Conservation (phyloP, 495 filamentous ascomycete species). For the Xylaria acuta region DNA sequence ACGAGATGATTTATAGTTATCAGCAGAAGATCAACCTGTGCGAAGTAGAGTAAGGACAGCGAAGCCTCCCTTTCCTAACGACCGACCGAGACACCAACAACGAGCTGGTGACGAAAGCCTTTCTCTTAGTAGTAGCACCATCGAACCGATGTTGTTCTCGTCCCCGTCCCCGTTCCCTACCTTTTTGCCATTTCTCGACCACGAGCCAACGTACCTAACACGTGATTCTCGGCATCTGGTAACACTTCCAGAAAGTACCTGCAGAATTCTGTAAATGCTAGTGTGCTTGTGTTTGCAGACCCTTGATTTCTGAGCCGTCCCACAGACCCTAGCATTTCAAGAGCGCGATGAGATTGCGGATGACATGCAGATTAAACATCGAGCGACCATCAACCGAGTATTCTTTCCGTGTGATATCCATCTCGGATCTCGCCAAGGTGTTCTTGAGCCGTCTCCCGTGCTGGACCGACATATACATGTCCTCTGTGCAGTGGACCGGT, state of each 20-base stretch:
- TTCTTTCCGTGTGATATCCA: too few species aligned
- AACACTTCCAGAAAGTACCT: too few species aligned
- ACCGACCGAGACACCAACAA: not conserved
- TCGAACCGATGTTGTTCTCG: not conserved
- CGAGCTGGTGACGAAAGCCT: not conserved
- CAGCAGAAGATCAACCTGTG: not conserved
- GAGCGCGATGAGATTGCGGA: not conserved
- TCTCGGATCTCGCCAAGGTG: not conserved
- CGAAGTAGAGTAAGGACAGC: not conserved
- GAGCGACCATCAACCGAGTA: not conserved
- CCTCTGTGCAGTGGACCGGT: conserved; percentile 52
- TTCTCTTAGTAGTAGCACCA: not conserved
- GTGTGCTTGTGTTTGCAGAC: too few species aligned
- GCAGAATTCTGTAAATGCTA: too few species aligned
- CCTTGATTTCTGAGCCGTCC: not conserved
- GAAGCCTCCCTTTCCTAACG: not conserved
- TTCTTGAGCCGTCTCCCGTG: conserved; percentile 43
- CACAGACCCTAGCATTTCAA: not conserved
- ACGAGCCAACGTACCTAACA: too few species aligned
- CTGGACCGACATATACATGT: conserved; percentile 46
- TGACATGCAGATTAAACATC: not conserved
- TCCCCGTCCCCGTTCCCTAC: too few species aligned
- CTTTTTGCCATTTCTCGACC: too few species aligned
- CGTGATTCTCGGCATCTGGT: too few species aligned
- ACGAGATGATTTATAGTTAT: not conserved